phyloP scores from a whole-genome alignment of 106 monocot species.

The Phalaenopsis equestris region DNA sequence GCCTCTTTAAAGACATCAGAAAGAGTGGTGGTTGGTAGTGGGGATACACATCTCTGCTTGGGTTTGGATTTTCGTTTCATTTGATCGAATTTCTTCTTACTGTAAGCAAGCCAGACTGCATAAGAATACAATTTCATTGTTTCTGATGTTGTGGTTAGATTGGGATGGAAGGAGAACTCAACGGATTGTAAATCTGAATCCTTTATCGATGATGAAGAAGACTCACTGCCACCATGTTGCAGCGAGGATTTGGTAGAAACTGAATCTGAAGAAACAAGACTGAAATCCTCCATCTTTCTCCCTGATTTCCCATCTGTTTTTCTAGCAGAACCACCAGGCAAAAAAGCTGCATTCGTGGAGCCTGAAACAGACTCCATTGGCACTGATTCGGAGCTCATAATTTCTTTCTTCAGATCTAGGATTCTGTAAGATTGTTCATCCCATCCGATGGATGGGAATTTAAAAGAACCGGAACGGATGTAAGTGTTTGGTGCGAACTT shows the following conservation, averaged over 20 bases:
- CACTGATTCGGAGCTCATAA: slow-evolving; percentile 7
- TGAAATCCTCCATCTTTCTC: background rate
- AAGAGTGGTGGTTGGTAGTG: slow-evolving; percentile 22
- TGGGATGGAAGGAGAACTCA: slow-evolving; percentile 9
- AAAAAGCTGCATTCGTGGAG: background rate
- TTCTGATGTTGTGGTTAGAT: slow-evolving; percentile 3
- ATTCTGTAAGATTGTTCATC: background rate
- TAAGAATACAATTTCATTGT: background rate
- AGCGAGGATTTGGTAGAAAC: background rate
- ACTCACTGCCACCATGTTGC: background rate
- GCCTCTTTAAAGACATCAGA: slow-evolving; percentile 52
- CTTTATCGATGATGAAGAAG: background rate
- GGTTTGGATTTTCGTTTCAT: slow-evolving; percentile 15
- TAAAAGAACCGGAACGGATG: slow-evolving; percentile 16
- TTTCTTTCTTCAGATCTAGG: background rate
- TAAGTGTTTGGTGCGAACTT: slow-evolving; percentile 30
- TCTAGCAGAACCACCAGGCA: background rate
- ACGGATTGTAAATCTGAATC: background rate
- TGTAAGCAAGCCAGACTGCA: background rate
- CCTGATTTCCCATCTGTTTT: background rate
- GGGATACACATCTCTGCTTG: slow-evolving; percentile 27
- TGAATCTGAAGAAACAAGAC: background rate
- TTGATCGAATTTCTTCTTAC: background rate
- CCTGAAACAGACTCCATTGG: background rate
- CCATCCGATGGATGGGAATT: background rate